Base-by-base conservation (phyloP, 257 asterid genomes). In the Thymus mandschuricus region DNA sequence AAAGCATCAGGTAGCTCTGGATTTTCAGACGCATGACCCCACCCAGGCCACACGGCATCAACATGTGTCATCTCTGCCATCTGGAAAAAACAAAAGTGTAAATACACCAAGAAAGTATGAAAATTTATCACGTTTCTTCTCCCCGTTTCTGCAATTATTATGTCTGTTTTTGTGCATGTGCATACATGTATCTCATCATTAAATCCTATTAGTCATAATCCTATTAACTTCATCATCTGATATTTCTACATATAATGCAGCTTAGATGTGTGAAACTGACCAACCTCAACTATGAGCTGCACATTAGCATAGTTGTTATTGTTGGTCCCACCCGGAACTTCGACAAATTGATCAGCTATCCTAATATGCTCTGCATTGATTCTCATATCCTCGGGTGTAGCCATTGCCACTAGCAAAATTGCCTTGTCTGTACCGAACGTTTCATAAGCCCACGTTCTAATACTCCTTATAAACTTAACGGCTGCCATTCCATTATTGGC, bases 401-500 rank as follows among this genome's bases (percentile, higher is more conserved):
- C 99, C 99, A 95, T 95, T 64, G 97, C 99, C 73, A 95, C 99
- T 79, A 95, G 81, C 74, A 92, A 83, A 71, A 95, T 87, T 55
- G 99, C 98, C 87, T 95, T 95, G 83, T 92, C 98, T 10, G 96
- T 74, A 75, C 99, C 99, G 81, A 95, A 92, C 58, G 97, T 92
- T 79, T 89, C 99, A 34, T 95, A 89, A 41, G 99, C 95, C 99
- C 99, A 95, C n/a, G 98, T 84, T 73, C 99, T 83, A 78, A 92
- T 71, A 71, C 99, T 95, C 57, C 98, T 91, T 49, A 95, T 95
- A 85, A 95, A 95, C 81, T 95, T 95, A 55, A 95, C 99, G 30
- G 99, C 98, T 61, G 99, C 99, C 99, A 95, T 95, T 75, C 99
- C 99, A 77, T 95, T 95, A 86, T 95, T 95, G 66, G 99, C 96